Base-by-base conservation (phyloP, 495 filamentous ascomycete species). In the Aspergillus campestris region DNA sequence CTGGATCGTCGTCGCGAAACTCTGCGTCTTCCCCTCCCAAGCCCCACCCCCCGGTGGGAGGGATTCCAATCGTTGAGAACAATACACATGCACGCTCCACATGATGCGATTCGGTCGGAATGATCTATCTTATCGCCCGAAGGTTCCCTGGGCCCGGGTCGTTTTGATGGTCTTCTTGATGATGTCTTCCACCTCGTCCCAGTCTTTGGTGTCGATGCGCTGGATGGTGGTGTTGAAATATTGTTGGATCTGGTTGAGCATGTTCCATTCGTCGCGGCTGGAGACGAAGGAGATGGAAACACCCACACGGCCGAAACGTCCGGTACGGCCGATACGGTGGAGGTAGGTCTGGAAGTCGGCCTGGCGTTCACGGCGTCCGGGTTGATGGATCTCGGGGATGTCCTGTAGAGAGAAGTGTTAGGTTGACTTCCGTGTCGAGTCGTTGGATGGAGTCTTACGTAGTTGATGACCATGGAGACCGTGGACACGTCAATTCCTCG, bases 381-480 rank as follows among this genome's bases (percentile, higher is more conserved):
- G 45, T 10, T 52, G 34, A 40, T 52, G 49, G 32, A 61, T 10
- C 41, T 76, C 73, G 13, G 81, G 80, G 29, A 84, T 66, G 57
- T 85, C 81, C 74, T 80, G 41, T 7, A 28, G 6, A 50, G 13
- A 11, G 18, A 27, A 29, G 7, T 36, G 48, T 47, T 59, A 45
- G 34, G 53, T 31, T 6, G 3, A 35, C 30, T 24, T 31, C 10
- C 30, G 18, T 6, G 34, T 6, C 29, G 3, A 30, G 12, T 24
- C 18, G 14, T 14, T 18, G 24, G 31, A 39, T 15, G 11, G 3
- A 11, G 5, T 61, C 68, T 50, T 62, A 76, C 70, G 65, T 97
- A 99, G 70, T 99, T 99, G 67, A 99, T 83, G 31, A 99, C 94
- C 76, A 99, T 86, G 12, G 88, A 94, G 3, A 97, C 94, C 13